Percentiles rank a stretch among this genome's conserved stretches.
phyloP scores from a whole-genome alignment of 148 eudicot genomes.

The Persicaria tinctoria region DNA sequence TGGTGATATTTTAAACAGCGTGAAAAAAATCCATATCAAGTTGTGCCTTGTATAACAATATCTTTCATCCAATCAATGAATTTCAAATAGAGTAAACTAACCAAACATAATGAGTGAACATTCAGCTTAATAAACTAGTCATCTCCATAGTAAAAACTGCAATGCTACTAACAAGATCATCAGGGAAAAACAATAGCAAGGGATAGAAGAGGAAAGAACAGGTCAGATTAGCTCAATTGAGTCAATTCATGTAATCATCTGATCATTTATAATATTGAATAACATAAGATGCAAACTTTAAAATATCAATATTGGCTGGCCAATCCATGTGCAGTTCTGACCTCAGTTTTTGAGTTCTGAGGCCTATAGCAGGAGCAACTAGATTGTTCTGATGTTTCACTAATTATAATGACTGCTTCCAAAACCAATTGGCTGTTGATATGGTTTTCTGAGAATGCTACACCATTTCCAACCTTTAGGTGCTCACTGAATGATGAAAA shows the following conservation, averaged over 20 bases:
- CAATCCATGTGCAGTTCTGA: slow-evolving; percentile 16
- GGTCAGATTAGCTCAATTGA: not conserved
- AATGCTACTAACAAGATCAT: slow-evolving; percentile 1
- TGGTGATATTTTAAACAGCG: not conserved
- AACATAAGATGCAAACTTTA: not conserved
- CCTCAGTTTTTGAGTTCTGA: slow-evolving; percentile 62
- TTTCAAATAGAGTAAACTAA: not conserved
- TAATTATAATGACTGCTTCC: slow-evolving; percentile 72
- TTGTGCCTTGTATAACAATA: not conserved
- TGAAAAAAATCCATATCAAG: not conserved
- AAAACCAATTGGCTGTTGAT: slow-evolving; percentile 28
- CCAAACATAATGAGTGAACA: not conserved
- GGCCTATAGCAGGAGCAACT: slow-evolving; percentile 48
- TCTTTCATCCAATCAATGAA: not conserved
- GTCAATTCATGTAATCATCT: too few relatives aligned
- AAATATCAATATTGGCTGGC: not conserved
- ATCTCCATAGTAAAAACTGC: not conserved
- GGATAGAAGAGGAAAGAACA: not conserved
- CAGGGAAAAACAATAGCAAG: not conserved
- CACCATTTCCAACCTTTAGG: slow-evolving; percentile 64
- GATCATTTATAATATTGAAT: too few relatives aligned
- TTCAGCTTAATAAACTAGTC: not conserved
- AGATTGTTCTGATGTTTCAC: slow-evolving; percentile 33
- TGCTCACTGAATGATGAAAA: slow-evolving; percentile 30
- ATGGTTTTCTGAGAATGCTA: slow-evolving; percentile 36